These are phyloP conservation scores for Myxozyma geophila DNA, from an alignment of 805 yeast genomes.

Conservation along the genomic window DNA sequence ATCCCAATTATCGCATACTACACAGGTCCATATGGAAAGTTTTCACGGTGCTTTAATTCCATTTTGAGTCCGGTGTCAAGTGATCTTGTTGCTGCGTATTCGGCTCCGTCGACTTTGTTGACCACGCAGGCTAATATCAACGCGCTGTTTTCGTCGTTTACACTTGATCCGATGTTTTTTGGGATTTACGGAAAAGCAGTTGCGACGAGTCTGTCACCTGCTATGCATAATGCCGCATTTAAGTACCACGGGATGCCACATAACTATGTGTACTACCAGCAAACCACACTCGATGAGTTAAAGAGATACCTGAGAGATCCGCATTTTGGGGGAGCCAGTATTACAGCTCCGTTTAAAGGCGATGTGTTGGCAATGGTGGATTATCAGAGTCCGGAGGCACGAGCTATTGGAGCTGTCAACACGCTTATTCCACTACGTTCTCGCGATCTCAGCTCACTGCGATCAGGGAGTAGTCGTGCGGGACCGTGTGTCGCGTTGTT, in stretches of 20 bases:
- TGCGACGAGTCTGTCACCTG: constrained; percentile 75
- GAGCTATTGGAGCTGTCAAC: constrained; percentile 88
- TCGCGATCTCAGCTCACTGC: not conserved
- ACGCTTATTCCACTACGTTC: constrained; percentile 61
- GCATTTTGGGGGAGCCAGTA: constrained; percentile 85
- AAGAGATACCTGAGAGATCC: not conserved
- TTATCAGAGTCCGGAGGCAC: constrained; percentile 73
- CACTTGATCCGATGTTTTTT: constrained; percentile 36
- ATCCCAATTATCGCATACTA: constrained; percentile 80
- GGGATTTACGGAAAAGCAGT: constrained; percentile 32
- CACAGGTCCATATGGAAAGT: constrained; percentile 72
- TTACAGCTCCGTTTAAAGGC: constrained; percentile 88
- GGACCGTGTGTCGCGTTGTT: constrained; percentile 1
- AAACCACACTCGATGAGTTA: constrained; percentile 63
- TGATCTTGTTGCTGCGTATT: not conserved
- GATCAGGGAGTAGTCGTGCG: not conserved
- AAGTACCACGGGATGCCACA: constrained; percentile 77
- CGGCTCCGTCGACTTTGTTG: not conserved
- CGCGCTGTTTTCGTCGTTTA: constrained; percentile 6
- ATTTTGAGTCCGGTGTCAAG: constrained; percentile 78
- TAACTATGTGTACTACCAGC: constrained; percentile 52
- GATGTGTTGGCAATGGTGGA: constrained; percentile 70
- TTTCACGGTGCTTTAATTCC: constrained; percentile 75
- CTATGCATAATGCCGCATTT: constrained; percentile 79
- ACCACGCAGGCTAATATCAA: constrained; percentile 1